Base-by-base conservation (phyloP, 1,284 basidiomycete species). In the Clitocybe nebularis region DNA sequence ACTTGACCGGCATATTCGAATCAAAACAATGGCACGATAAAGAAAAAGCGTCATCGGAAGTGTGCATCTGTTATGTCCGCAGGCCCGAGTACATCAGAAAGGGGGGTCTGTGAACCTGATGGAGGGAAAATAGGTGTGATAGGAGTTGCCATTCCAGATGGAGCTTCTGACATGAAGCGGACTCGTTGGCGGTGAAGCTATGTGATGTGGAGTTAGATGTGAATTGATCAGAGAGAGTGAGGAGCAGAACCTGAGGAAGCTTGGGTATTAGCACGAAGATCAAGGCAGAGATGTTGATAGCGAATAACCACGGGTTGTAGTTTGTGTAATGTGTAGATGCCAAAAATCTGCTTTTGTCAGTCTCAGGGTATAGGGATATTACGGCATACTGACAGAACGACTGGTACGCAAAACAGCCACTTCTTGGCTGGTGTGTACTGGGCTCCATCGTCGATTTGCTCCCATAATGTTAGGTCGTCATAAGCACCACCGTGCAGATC, bases 391-490 rank as follows among this genome's bases (percentile, higher is more conserved):
- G 57, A 97, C 92, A 99, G 70, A 24, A 79, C 79, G 56, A 98
- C 89, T 1, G 95, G 95, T 6, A 96, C 84, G 45, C 81, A 85
- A 43, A 96, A 82, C 29, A 99, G 72, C 92, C 94, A 99, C 63
- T 99, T 99, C 72, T 95, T 97, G 2, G 95, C 86, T 0, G 95
- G 95, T 1, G 95, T 99, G 66, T 99, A 96, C 59, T 99, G 95
- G 0, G 94, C 95, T 28, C 95, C 95, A 47, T 92, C 88, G 64
- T 99, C 95, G 47, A 99, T 99, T 75, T 99, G 95, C 63, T 99
- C 95, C 95, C 95, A 99, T 19, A 99, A 71, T 0, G 96, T 99
- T 36, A 99, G 76, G 54, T 97, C 91, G 62, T 99, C 95, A 67
- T 96, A 99, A 4, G 91, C 95, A 30, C 96, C 96, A 9, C 85